A percentile compares a stretch with the other conserved stretches of the same genome.
phyloP scores from a whole-genome alignment of 2,329 filamentous ascomycete genomes.

The Venturia effusa region DNA sequence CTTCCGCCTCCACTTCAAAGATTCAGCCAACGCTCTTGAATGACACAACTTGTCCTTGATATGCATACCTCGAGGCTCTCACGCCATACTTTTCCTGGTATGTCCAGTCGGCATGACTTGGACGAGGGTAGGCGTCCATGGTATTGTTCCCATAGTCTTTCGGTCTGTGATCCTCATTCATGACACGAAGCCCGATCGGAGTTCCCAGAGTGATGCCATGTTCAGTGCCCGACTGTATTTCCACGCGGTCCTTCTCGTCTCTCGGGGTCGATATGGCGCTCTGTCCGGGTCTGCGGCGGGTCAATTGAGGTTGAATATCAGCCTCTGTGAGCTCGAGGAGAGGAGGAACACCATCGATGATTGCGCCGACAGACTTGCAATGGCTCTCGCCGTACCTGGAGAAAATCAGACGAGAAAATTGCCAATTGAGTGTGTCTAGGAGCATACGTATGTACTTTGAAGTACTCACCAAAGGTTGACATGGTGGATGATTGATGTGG shows the following conservation, averaged over 20 bases:
- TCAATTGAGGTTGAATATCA: conserved; percentile 93
- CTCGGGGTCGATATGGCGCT: conserved; percentile 82
- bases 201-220: conserved; percentile 83
- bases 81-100: conserved; percentile 96
- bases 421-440: conserved; percentile 13
- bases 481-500: conserved; percentile 33
- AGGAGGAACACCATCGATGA: conserved; percentile 85
- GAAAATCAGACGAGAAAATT: conserved; percentile 7
- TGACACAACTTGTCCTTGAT: background rate
- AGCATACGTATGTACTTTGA: conserved; percentile 70
- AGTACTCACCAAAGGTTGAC: conserved; percentile 80
- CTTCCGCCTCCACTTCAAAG: conserved; percentile 65
- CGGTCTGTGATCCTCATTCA: conserved; percentile 87
- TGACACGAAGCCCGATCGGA: conserved; percentile 76
- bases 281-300: conserved; percentile 71
- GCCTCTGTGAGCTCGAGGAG: conserved; percentile 74
- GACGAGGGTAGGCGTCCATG: conserved; percentile 84
- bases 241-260: conserved; percentile 82
- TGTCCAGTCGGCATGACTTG: conserved; percentile 91
- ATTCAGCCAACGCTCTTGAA: background rate
- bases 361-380: conserved; percentile 86
- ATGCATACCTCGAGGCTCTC: conserved; percentile 52
- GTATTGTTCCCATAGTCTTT: conserved; percentile 84
- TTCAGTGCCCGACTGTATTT: conserved; percentile 89
- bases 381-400: conserved; percentile 67